Percentiles rank a stretch among this genome's conserved stretches.
Conservation (phyloP, 768 basidiomycete species). For the Calocera cornea region DNA sequence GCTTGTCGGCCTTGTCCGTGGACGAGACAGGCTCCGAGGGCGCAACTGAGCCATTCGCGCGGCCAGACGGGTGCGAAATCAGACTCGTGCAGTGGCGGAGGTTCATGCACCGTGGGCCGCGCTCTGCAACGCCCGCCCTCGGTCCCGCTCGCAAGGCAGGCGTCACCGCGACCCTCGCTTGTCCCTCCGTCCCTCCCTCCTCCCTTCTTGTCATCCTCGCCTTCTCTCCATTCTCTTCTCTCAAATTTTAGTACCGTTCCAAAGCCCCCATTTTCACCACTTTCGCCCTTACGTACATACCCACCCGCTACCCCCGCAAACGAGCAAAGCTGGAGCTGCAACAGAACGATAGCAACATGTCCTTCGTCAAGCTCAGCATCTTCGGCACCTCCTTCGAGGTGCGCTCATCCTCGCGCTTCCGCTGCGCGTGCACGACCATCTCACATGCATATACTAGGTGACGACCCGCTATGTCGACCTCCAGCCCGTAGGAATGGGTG, state of each 20-base stretch:
- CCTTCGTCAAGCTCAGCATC: conserved; percentile 95
- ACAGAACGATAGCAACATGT: conserved; percentile 36
- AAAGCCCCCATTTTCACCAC: background rate
- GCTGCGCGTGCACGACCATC: background rate
- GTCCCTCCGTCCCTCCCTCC: background rate
- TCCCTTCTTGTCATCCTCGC: background rate
- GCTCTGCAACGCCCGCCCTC: background rate
- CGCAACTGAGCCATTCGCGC: no score
- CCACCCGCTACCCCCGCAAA: background rate
- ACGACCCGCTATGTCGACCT: conserved; percentile 98
- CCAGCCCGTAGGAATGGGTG: conserved; percentile 98
- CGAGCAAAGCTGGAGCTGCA: background rate
- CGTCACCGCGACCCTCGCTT: background rate
- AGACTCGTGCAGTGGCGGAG: conserved; percentile 3
- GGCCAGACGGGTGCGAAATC: background rate
- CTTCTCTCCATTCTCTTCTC: background rate
- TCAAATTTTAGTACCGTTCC: background rate
- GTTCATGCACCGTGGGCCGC: no score
- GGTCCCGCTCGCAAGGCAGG: no score
- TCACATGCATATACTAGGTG: conserved; percentile 43
- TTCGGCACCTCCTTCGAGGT: conserved; percentile 98
- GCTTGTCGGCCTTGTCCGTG: no score
- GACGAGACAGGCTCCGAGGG: no score
- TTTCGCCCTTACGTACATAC: background rate
- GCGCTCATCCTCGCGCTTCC: background rate